A percentile compares a stretch with the other conserved stretches of the same genome.
Conservation (phyloP, 176 grass and related monocot species). For the Lolium perenne region DNA sequence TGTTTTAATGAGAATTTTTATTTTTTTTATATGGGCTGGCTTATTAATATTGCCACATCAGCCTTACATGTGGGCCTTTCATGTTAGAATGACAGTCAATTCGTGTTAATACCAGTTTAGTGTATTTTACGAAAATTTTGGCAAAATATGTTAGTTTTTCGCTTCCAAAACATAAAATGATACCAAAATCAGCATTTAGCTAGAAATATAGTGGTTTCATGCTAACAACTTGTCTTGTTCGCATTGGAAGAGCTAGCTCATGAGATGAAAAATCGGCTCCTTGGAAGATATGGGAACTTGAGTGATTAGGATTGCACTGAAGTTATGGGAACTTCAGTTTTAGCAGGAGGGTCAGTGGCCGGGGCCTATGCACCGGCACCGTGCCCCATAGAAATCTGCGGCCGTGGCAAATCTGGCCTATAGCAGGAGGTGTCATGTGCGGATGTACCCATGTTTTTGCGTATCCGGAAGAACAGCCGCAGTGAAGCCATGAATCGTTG, state of each 20-base stretch:
- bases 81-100: no score
- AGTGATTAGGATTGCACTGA: not conserved
- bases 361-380: not conserved
- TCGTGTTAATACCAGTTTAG: no score
- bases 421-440: conserved; percentile 11
- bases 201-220: no score
- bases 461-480: not conserved
- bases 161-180: no score
- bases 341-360: not conserved
- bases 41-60: no score
- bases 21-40: no score
- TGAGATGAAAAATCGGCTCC: not conserved
- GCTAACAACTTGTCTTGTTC: not conserved
- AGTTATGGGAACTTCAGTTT: conserved; percentile 19
- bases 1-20: no score
- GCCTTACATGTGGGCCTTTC: no score
- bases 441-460: not conserved
- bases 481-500: not conserved
- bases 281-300: not conserved
- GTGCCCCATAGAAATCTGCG: not conserved
- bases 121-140: no score
- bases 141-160: no score
- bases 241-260: not conserved
- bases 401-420: conserved; percentile 1
- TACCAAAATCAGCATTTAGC: no score